Base-by-base conservation (phyloP, 495 filamentous ascomycete genomes). In the Bryoglossum gracile region DNA sequence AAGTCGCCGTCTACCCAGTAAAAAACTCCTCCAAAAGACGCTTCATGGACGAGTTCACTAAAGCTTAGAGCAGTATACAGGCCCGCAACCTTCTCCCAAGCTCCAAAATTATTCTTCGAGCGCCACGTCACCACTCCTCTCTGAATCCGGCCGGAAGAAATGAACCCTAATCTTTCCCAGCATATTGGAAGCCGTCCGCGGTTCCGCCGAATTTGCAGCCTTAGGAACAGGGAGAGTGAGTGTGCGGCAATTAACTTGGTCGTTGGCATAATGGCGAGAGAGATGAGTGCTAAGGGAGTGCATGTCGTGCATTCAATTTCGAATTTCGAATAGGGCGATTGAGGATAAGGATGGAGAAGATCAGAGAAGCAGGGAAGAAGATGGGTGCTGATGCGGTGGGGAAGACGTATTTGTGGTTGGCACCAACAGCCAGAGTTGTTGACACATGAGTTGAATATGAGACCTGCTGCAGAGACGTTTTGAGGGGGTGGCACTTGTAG, bases 291-390 rank as follows among this genome's bases (percentile, higher is more conserved):
- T 16, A 65, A 65, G 43, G 69, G 70, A 6, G 46, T 75, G 4
- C 72, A 74, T 61, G 70, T 73, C 4, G 72, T 64, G 14, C 71
- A 75, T 57, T 62, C 70, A 3, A 68, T 74, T 51, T 63, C 69
- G 10, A 73, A 72, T 54, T 68, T 71, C 1, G 60, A 48, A n/a
- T n/a, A n/a, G n/a, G n/a, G n/a, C n/a, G 0, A 72, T 74, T 26
- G 61, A 54, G 48, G 69, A 73, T 62, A 69, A 64, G 33, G 61
- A 68, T 42, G 65, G 62, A 1, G 62, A 70, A 48, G 66, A 62
- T 33, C 63, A 66, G 46, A 62, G 53, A 58, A 62, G 38, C n/a
- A 3, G 68, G 68, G 22, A 72, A 68, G 61, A 62, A 63, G 35
- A 74, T 70, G 59, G 64, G 64, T 45, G 66, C 69, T 13, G 69